Evolutionary conservation across 2,329 filamentous ascomycete species (phyloP).

Genomic region (Tympanopsis confertula): DNA sequence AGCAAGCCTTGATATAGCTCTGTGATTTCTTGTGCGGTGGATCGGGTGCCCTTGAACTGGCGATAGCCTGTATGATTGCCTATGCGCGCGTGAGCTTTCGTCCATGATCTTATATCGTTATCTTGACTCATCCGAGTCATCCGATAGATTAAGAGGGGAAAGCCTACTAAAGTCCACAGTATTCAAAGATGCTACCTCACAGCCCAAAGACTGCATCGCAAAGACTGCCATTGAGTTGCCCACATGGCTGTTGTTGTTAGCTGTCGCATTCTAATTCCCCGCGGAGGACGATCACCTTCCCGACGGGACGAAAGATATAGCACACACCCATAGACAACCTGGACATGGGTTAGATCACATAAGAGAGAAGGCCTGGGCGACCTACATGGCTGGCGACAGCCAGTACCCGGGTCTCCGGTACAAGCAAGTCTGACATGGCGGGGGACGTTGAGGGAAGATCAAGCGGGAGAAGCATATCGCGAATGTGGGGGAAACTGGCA

Average conservation of each 20-base stretch:
- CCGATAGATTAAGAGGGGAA: constrained; percentile 1
- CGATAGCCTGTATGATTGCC: constrained; percentile 92
- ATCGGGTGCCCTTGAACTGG: constrained; percentile 75
- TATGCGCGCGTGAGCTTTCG: constrained; percentile 22
- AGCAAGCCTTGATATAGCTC: constrained; percentile 77
- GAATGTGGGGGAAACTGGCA: too few species aligned
- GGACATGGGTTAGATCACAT: constrained; percentile 3
- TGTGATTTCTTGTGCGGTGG: constrained; percentile 69
- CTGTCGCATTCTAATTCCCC: constrained; percentile 4
- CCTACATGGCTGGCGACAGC: constrained; percentile 92
- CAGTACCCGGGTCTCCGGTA: constrained; percentile 58
- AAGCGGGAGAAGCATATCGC: too few species aligned
- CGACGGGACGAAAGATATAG: not conserved
- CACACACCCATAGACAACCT: constrained; percentile 32
- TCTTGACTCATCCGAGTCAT: not conserved
- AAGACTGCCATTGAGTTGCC: constrained; percentile 96
- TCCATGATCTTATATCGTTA: not conserved
- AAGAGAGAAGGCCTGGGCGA: constrained; percentile 7
- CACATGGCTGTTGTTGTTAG: constrained; percentile 58
- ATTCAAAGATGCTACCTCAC: constrained; percentile 86
- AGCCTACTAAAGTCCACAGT: constrained; percentile 90
- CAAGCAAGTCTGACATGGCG: constrained; percentile 22
- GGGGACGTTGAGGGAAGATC: too few species aligned
- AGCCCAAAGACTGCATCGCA: constrained; percentile 84
- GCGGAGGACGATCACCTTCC: not conserved